A percentile compares a stretch with the other conserved stretches of the same genome.
phyloP scores from a whole-genome alignment of 225 moss, liverwort and hornwort genomes.

The Takakia lepidozioides region DNA sequence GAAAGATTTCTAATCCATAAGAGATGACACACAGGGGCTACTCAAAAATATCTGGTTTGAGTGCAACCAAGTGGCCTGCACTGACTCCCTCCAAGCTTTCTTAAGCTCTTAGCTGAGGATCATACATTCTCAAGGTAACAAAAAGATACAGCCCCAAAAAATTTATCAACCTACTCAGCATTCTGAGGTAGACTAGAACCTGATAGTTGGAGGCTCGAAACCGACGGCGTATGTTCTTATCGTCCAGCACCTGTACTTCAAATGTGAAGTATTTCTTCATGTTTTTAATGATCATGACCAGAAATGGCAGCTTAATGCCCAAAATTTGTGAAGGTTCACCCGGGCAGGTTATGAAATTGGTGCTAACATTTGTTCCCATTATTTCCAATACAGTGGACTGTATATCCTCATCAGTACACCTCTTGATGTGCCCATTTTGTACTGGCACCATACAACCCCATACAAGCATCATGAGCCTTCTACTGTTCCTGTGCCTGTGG shows the following conservation, averaged over 20 bases:
- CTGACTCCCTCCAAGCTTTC: too few relatives aligned
- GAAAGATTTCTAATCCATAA: too few relatives aligned
- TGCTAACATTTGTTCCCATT: conserved; percentile 88
- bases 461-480: background rate
- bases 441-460: conserved; percentile 31
- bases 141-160: background rate
- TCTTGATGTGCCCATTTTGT: conserved; percentile 80
- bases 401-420: conserved; percentile 78
- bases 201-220: conserved; percentile 91
- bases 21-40: too few relatives aligned
- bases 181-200: conserved; percentile 17
- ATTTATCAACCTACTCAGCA: background rate
- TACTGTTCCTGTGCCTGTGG: background rate
- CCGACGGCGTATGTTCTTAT: conserved; percentile 88
- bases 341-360: conserved; percentile 82
- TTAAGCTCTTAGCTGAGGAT: too few relatives aligned
- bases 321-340: conserved; percentile 80
- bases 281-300: conserved; percentile 96
- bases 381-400: conserved; percentile 91
- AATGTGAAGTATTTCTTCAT: conserved; percentile 96
- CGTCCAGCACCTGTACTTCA: conserved; percentile 95
- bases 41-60: too few relatives aligned
- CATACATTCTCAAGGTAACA: too few relatives aligned
- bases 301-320: conserved; percentile 87
- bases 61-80: too few relatives aligned